Evolutionary conservation across 768 basidiomycete species (phyloP), one percentile per base, ranked within the genome.

Genomic region (Suillus placidus): DNA sequence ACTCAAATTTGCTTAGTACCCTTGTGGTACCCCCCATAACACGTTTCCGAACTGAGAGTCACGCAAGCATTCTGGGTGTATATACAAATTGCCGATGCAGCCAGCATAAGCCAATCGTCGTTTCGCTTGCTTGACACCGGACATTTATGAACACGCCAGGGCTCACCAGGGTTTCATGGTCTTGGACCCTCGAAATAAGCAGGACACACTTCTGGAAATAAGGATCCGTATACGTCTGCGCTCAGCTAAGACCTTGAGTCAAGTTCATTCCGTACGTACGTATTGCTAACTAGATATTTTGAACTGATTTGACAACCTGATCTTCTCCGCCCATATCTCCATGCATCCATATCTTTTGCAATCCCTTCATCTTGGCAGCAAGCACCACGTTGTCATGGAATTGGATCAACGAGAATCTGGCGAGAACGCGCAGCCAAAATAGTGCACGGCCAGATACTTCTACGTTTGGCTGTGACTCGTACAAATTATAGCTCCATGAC

Each of bases 371-470:
- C 61, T 71, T 66, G 61, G 61, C 69, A 51, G 35, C 10, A 61
- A 32, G 54, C n/a, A 16, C 30, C 18, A 16, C 62, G 69, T 76
- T 66, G 71, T 62, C 49, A 74, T 62, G 65, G 64, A 6, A 20
- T 32, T 32, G 40, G 30, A 38, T 37, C 26, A 26, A 2, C 26
- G 26, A 26, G 26, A 26, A 26, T 26, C 26, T 26, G 26, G 26
- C 26, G 26, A 58, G 57, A 58, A 40, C 2, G 57, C 26, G 10
- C 37, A 40, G 54, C 34, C 10, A 26, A 40, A 26, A 18, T 10
- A 58, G 38, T 30, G 38, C 37, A 20, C 14, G 56, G 56, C 26
- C 56, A 37, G 35, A 37, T 16, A 37, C 16, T 58, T 30, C 57
- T 40, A 30, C 57, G 57, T 58, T 58, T 40, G 57, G 57, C 26